A percentile compares a stretch with the other conserved stretches of the same genome.
These are phyloP conservation scores for Ophiostoma novo-ulmi DNA, from an alignment of 2,329 filamentous ascomycete genomes.

Conservation along the genomic window DNA sequence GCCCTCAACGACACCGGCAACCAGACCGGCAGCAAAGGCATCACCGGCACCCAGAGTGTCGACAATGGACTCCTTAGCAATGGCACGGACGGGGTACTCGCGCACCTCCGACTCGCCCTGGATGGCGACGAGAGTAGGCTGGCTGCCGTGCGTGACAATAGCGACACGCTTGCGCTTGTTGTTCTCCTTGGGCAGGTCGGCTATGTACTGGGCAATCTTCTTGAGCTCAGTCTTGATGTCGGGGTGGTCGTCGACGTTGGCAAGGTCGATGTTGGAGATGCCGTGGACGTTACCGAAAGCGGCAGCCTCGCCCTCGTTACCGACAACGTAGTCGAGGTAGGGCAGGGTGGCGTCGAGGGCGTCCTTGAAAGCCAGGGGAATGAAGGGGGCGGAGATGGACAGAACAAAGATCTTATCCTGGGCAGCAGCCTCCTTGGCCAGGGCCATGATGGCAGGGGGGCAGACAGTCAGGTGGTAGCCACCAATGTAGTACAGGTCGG, in stretches of 20 bases:
- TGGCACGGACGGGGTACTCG: conserved; percentile 75
- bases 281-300: conserved; percentile 79
- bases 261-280: conserved; percentile 46
- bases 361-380: conserved; percentile 96
- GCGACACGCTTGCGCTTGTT: conserved; percentile 73
- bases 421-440: conserved; percentile 82
- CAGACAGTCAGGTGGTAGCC: conserved; percentile 98
- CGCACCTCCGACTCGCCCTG: conserved; percentile 65
- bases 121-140: conserved; percentile 79
- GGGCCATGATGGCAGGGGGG: conserved; percentile 80
- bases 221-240: conserved; percentile 59
- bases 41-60: conserved; percentile 82
- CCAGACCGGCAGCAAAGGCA: conserved; percentile 86
- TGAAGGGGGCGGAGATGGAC: conserved; percentile 92
- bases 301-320: conserved; percentile 92
- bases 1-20: conserved; percentile 81
- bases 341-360: conserved; percentile 77
- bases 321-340: conserved; percentile 94
- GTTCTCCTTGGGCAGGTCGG: conserved; percentile 90
- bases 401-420: conserved; percentile 91
- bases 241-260: conserved; percentile 56
- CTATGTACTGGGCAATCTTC: conserved; percentile 79
- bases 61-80: conserved; percentile 94
- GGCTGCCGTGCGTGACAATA: conserved; percentile 91
- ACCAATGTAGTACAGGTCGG: conserved; percentile 85